phyloP scores from a whole-genome alignment of 164 flowering plant genomes.

The Vitis riparia region DNA sequence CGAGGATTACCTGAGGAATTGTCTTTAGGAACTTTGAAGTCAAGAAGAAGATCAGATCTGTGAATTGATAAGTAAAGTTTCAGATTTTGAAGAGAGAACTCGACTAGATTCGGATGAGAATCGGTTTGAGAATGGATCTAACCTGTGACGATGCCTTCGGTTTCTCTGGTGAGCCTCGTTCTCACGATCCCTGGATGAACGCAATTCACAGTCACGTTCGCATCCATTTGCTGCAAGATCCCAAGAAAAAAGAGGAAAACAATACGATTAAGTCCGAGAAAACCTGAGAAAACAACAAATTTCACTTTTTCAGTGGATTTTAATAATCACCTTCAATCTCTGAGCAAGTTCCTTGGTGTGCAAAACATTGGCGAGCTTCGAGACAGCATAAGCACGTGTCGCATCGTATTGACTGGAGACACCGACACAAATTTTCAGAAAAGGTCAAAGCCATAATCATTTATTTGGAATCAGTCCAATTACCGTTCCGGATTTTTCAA shows the following conservation, averaged over 20 bases:
- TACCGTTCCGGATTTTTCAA: not conserved
- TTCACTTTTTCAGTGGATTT: conserved; percentile 4
- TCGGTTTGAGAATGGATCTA: not conserved
- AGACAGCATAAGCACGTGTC: conserved; percentile 92
- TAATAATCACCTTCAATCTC: conserved; percentile 50
- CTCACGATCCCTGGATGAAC: conserved; percentile 95
- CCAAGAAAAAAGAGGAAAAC: not conserved
- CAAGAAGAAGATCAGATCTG: conserved; percentile 78
- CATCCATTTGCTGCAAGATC: conserved; percentile 62
- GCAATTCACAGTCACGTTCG: conserved; percentile 83
- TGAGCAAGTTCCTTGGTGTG: conserved; percentile 78
- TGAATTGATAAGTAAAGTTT: conserved; percentile 6
- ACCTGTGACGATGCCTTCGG: conserved; percentile 92
- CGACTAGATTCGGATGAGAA: not conserved
- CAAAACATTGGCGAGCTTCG: conserved; percentile 90
- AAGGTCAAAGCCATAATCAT: conserved; percentile 11
- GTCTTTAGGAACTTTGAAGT: conserved; percentile 87
- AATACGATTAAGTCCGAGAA: not conserved
- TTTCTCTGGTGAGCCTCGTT: conserved; percentile 92
- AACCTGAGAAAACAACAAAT: conserved; percentile 16
- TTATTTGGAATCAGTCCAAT: not conserved
- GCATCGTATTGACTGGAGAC: conserved; percentile 60
- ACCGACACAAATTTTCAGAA: conserved; percentile 16
- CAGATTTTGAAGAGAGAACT: not conserved
- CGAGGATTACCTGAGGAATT: conserved; percentile 71